Base-by-base conservation (phyloP, 495 filamentous ascomycete species). In the Neurospora sp. region DNA sequence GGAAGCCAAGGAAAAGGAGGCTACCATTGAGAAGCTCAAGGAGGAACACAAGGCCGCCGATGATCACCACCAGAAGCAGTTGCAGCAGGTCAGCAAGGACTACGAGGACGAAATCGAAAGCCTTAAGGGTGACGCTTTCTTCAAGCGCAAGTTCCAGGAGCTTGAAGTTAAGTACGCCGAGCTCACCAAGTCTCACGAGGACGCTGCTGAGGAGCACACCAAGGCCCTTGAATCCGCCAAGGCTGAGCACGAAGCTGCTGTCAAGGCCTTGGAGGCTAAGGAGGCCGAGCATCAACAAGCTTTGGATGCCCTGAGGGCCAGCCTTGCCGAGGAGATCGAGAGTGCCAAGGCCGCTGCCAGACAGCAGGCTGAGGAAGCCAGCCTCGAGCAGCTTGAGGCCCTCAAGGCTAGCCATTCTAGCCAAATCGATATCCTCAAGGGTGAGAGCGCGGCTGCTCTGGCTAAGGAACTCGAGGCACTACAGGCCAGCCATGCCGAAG, bases 61-160 rank as follows among this genome's bases (percentile, higher is more conserved):
- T 40, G 82, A 85, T 18, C 86, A 85, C 72, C 87, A 88, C 75
- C 78, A 83, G 70, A 79, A 84, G 73, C 84, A 87, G 72, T 80
- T 89, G 23, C 77, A 84, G 76, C 82, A 83, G 62, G 73, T 89
- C 74, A 85, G 85, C 38, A 80, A 86, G 71, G 87, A 89, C 46
- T 87, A 88, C 76, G 83, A 87, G 71, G 80, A 83, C 31, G 87
- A 89, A 74, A 88, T 89, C 46, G 87, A 88, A 74, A 84, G 85
- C 60, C 84, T 88, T n/a, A 82, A 83, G 35, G 87, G 85, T 27
- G 86, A 88, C 75, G 86, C 87, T 40, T 86, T 85, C 73, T 86
- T 87, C 77, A 88, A 85, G 77, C 83, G 85, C 70, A 83, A 87
- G 74, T 87, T 86, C 74, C 81, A 88, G 54, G 84, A 84, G 39